Percentiles rank a stretch among this genome's conserved stretches.
Conservation (phyloP, 2,329 filamentous ascomycete species). For the Colletotrichum lini region DNA sequence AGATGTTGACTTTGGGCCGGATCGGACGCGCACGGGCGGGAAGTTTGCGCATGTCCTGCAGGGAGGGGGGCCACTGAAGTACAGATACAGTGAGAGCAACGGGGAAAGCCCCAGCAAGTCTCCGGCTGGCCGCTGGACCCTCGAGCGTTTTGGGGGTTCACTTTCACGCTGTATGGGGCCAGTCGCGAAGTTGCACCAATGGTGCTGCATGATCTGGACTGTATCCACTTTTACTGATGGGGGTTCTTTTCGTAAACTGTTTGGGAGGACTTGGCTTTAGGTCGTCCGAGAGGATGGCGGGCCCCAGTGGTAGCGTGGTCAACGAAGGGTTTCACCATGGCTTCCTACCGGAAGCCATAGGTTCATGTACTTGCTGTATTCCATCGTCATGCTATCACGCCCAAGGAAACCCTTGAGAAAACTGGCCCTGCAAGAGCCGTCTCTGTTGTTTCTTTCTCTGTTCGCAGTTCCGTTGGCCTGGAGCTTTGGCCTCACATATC, state of each 20-base stretch:
- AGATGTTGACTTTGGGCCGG: slow-evolving; percentile 35
- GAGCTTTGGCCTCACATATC: slow-evolving; percentile 9
- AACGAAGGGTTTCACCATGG: slow-evolving; percentile 40
- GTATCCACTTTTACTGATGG: background rate
- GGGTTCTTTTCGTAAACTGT: background rate
- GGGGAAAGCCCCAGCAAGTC: slow-evolving; percentile 20
- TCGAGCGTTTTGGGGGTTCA: slow-evolving; percentile 11
- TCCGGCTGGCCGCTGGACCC: background rate
- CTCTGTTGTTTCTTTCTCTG: background rate
- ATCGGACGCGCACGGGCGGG: slow-evolving; percentile 36
- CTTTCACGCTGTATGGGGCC: background rate
- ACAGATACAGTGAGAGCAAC: slow-evolving; percentile 29
- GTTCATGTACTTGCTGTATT: slow-evolving; percentile 3
- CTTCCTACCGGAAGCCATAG: slow-evolving; percentile 32
- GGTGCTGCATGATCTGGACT: background rate
- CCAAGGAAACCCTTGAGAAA: slow-evolving; percentile 18
- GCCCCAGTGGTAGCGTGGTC: slow-evolving; percentile 17
- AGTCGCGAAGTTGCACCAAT: slow-evolving; percentile 17
- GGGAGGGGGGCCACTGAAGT: slow-evolving; percentile 28
- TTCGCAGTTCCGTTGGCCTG: background rate
- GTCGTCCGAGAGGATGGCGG: slow-evolving; percentile 20
- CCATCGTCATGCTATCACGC: background rate
- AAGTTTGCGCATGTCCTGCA: slow-evolving; percentile 41
- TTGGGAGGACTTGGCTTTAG: slow-evolving; percentile 12
- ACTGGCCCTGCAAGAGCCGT: background rate